These are phyloP conservation scores for Debaryomyces tyrocola DNA, from an alignment of 805 yeast species.

Conservation along the genomic window DNA sequence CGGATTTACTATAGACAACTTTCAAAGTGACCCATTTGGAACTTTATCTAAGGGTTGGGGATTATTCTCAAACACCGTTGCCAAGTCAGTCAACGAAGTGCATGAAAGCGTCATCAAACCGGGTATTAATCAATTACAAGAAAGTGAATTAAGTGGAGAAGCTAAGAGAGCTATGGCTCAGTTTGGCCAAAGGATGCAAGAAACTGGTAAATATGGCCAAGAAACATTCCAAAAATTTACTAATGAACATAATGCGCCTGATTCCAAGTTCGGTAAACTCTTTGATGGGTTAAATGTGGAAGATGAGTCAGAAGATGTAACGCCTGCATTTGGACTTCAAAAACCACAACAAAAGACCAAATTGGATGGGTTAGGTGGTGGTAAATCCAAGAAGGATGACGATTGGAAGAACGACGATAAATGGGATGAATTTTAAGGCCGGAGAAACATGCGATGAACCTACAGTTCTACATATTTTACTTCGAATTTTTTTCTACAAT, in stretches of 20 bases:
- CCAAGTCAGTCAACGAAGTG: slow-evolving; percentile 81
- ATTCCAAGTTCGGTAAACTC: slow-evolving; percentile 48
- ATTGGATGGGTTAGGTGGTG: slow-evolving; percentile 49
- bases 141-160: slow-evolving; percentile 75
- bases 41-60: slow-evolving; percentile 94
- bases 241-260: slow-evolving; percentile 37
- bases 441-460: too few relatives aligned
- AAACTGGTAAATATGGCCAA: slow-evolving; percentile 75
- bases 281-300: slow-evolving; percentile 54
- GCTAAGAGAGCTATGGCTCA: slow-evolving; percentile 94
- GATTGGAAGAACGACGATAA: slow-evolving; percentile 47
- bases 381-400: slow-evolving; percentile 36
- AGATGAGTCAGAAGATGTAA: slow-evolving; percentile 38
- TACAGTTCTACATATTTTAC: too few relatives aligned
- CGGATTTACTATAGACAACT: slow-evolving; percentile 61
- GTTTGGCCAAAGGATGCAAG: slow-evolving; percentile 92
- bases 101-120: slow-evolving; percentile 90
- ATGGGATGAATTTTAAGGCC: slow-evolving; percentile 63
- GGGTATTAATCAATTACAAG: slow-evolving; percentile 73
- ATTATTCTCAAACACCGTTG: slow-evolving; percentile 79
- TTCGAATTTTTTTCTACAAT: too few relatives aligned
- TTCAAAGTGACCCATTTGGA: slow-evolving; percentile 86
- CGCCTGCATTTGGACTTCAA: slow-evolving; percentile 66
- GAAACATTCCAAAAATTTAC: slow-evolving; percentile 66
- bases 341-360: slow-evolving; percentile 62